Evolutionary conservation across 73 alveolate genomes (phyloP).

Genomic region (Symbiodinium natans): DNA sequence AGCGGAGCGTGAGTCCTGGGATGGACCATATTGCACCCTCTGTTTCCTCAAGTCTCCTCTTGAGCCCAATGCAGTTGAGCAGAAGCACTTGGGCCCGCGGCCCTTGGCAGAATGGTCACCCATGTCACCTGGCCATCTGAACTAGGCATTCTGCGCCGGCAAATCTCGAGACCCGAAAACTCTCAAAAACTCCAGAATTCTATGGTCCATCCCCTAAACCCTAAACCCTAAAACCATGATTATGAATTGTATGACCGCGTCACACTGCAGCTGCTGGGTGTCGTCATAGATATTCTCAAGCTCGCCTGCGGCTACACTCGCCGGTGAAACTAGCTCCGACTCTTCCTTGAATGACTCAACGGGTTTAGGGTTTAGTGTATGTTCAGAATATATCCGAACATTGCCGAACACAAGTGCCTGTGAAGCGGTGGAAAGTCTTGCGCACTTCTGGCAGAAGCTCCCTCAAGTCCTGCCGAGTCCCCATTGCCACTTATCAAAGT

Average conservation of each 20-base stretch:
- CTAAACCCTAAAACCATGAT: no score
- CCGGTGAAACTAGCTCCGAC: no score
- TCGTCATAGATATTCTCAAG: slow-evolving; percentile 64
- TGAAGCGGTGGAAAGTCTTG: slow-evolving; percentile 73
- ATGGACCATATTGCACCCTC: no score
- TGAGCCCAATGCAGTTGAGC: background rate
- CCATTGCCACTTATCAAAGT: background rate
- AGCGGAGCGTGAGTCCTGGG: slow-evolving; percentile 73
- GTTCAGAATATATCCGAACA: background rate
- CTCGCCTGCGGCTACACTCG: slow-evolving; percentile 21
- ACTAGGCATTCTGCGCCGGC: background rate
- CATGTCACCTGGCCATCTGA: slow-evolving; percentile 37
- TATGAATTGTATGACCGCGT: background rate
- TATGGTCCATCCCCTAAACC: no score
- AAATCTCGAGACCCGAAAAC: no score
- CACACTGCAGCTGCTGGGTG: slow-evolving; percentile 84
- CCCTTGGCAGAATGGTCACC: slow-evolving; percentile 72
- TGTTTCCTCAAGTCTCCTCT: no score
- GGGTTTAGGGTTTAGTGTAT: no score
- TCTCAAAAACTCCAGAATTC: no score
- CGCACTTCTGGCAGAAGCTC: slow-evolving; percentile 72
- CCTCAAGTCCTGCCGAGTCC: slow-evolving; percentile 34
- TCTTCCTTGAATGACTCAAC: background rate
- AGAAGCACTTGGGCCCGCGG: background rate
- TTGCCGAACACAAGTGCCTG: background rate